Base-by-base conservation (phyloP, 345 rosid species). In the Litchi chinensis region DNA sequence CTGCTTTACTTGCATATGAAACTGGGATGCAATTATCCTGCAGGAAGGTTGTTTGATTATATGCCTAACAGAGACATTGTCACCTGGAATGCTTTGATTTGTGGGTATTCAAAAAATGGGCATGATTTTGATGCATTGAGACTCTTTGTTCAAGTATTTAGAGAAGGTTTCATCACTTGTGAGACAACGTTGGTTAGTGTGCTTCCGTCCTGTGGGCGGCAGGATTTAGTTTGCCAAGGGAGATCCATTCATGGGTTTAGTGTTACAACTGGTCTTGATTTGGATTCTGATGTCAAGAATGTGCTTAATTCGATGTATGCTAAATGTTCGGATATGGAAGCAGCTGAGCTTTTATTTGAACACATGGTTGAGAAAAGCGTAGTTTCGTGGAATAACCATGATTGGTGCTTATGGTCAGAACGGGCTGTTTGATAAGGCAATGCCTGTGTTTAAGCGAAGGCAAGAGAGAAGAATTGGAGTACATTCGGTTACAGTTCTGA, bases 381-480 rank as follows among this genome's bases (percentile, higher is more conserved):
- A 19, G 92, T 89, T 82, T 90, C 98, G 28, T 94, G 97, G 98
- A 94, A 93, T 71, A n/a, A 90, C 93, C 16, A 88, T 93, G 92
- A 85, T 94, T 54, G 87, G 94, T 76, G 93, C 91, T 0, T 94
- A 87, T 71, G 88, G 89, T 76, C 86, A 87, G 70, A 86, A 88
- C 69, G 90, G 98, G 75, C 79, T 87, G 5, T 82, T 78, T 52
- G 82, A 84, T 26, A 78, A 88, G n/a, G 91, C 90, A 40, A 79
- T 90, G 72, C 10, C 82, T 68, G 81, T 87, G 78, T 91, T 94
- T 74, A 90, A 75, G 73, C 68, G 73, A 73, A 93, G 90, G 96
- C 64, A 79, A 10, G 86, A 76, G 85, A 71, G 74, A 73, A 67
- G 54, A 5, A 81, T 85, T 12, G 89, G 87, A 22, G 83, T 84